Percentiles rank a stretch among this genome's conserved stretches.
Conservation (phyloP, 257 asterid genomes). For the Parsonsia alboflavescens region DNA sequence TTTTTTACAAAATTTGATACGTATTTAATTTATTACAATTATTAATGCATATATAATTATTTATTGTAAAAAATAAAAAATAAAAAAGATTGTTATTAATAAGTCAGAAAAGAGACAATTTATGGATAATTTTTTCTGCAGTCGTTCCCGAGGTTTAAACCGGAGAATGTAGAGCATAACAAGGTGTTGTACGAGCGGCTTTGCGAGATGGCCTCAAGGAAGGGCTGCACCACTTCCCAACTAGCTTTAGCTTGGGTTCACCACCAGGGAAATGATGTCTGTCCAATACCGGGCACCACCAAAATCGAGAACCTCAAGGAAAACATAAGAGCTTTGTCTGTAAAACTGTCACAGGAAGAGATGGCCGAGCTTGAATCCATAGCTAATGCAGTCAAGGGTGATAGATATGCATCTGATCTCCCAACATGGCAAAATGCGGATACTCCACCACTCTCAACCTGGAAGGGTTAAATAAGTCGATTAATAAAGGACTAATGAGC, state of each 20-base stretch:
- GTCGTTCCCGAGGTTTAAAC: slow-evolving; percentile 23
- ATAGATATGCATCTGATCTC: slow-evolving; percentile 9
- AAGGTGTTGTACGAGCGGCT: slow-evolving; percentile 20
- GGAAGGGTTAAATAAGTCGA: slow-evolving; percentile 12
- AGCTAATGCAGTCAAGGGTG: slow-evolving; percentile 29
- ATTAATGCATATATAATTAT: too few species aligned
- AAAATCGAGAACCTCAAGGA: slow-evolving; percentile 31
- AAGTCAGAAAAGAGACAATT: too few species aligned
- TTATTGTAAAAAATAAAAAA: too few species aligned
- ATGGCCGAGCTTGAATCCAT: slow-evolving; percentile 31
- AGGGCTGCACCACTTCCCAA: slow-evolving; percentile 31
- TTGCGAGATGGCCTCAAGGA: slow-evolving; percentile 26
- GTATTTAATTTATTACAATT: too few species aligned
- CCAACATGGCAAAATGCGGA: slow-evolving; percentile 19
- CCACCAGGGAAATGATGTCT: slow-evolving; percentile 31
- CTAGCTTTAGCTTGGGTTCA: slow-evolving; percentile 42
- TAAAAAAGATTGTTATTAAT: too few species aligned
- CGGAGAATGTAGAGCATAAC: slow-evolving; percentile 29
- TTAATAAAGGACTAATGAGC: too few species aligned
- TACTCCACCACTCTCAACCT: slow-evolving; percentile 29
- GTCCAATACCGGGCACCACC: slow-evolving; percentile 39
- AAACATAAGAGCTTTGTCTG: slow-evolving; percentile 28
- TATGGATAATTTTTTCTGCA: too few species aligned
- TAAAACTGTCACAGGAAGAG: slow-evolving; percentile 23
- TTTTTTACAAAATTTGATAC: too few species aligned